A percentile compares a stretch with the other conserved stretches of the same genome.
Evolutionary conservation across 257 asterid species (phyloP).

Genomic region (Solanum verrucosum): DNA sequence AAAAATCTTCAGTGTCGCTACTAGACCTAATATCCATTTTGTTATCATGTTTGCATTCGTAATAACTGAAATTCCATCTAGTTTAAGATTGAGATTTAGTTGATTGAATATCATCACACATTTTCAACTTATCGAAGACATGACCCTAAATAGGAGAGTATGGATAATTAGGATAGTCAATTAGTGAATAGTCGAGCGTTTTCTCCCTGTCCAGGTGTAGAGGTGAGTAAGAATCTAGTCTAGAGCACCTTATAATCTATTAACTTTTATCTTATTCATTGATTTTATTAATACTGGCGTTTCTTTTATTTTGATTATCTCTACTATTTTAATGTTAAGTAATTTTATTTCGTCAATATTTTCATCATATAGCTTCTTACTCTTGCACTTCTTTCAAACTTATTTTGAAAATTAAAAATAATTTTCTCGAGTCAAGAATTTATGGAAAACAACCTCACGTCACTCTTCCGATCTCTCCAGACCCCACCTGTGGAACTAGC

Average conservation of each 20-base stretch:
- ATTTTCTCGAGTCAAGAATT: neutral
- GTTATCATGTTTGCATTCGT: neutral
- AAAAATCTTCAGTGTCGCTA: rapidly evolving
- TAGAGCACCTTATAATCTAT: neutral
- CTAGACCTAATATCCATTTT: neutral
- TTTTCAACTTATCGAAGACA: neutral
- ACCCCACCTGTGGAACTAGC: rapidly evolving
- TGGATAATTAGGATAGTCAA: rapidly evolving
- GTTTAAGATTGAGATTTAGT: neutral
- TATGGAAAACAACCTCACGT: neutral
- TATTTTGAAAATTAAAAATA: neutral
- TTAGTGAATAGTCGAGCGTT: neutral
- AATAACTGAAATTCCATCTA: neutral
- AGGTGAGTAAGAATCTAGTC: neutral
- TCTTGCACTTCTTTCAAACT: neutral
- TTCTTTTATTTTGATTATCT: neutral
- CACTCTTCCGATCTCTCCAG: neutral
- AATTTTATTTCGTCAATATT: neutral
- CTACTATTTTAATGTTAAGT: neutral
- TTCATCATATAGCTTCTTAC: neutral
- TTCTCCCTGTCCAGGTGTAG: neutral
- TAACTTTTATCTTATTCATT: neutral
- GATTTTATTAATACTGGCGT: rapidly evolving
- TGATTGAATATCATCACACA: neutral
- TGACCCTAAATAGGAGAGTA: neutral